Evolutionary conservation across 352 stramenopile genomes (phyloP), one percentile per base, ranked within the genome.

Genomic region (Globisporangium cylindrosporum): DNA sequence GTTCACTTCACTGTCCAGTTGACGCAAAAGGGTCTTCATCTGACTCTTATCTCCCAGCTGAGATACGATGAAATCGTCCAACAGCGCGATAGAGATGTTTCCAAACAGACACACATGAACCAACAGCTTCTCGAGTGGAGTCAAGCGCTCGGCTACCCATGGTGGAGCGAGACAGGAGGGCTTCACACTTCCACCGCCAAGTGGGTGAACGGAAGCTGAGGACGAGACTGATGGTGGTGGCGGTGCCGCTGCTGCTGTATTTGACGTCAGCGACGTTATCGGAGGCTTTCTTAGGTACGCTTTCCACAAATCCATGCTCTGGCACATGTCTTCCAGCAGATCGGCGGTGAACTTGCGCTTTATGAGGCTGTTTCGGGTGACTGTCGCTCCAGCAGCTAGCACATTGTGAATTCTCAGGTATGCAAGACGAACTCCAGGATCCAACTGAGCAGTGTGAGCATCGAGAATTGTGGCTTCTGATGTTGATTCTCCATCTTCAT

Each of bases 41-140:
- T 22, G 15, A 4, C 4, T 46, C 14, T 59, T 24, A 4, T 59
- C 10, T 6, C 74, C 77, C 4, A 84, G 41, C 34, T 79, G 59
- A 10, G 22, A 65, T 22, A n/a, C 29, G 34, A 80, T 74, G 32
- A 80, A 62, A 8, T 74, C 63, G 25, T 84, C 63, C 5, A 80
- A 32, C 8, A 72, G 51, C 2, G n/a, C 29, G 67, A 54, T 27
- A 0, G 74, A 67, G 22, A 82, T 24, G 2, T 15, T 71, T 7
- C 64, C 62, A 48, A 82, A 84, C 9, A 84, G 55, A 18, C 70
- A 72, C 6, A 77, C 12, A 49, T 81, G 73, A 15, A 84, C 32
- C 53, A 77, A 43, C 56, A 84, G 64, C 4, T 75, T 68, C 34
- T 73, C 73, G 34, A 84, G 64, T 8, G 72, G 53, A 15, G 63